Conservation (phyloP, 306 rosid species). For the Pyrus bretschneideri region DNA sequence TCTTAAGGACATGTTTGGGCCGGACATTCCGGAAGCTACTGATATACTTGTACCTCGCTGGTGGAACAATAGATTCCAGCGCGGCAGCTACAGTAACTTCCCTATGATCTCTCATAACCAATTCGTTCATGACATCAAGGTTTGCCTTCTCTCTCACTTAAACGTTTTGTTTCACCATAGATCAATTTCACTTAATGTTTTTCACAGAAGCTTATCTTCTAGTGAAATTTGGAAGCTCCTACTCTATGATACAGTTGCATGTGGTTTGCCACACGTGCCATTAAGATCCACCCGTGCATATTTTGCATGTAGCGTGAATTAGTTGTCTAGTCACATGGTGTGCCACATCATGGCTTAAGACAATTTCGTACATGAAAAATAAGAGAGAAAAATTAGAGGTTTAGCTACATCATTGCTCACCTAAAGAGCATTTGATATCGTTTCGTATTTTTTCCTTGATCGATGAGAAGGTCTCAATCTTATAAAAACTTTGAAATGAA, state of each 20-base stretch:
- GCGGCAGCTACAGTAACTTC: conserved; percentile 95
- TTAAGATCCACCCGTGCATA: not conserved
- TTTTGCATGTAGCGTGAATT: not conserved
- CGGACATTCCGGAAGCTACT: conserved; percentile 63
- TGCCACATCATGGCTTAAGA: not conserved
- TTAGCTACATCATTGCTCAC: not conserved
- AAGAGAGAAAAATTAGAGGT: not conserved
- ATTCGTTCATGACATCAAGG: conserved; percentile 61
- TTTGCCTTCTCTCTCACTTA: conserved; percentile 13
- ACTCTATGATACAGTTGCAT: not conserved
- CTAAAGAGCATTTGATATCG: not conserved
- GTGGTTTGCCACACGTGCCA: not conserved
- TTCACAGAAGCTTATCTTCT: not conserved
- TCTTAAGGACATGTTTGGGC: conserved; percentile 84
- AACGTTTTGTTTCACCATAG: not conserved
- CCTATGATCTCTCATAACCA: conserved; percentile 56
- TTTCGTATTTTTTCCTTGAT: not conserved
- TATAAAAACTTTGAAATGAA: too few relatives aligned
- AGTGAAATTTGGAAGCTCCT: not conserved
- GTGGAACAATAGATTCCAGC: conserved; percentile 88
- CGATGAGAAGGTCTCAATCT: not conserved
- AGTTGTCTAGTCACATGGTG: not conserved
- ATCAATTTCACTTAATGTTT: not conserved
- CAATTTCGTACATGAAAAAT: not conserved
- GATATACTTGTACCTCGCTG: conserved; percentile 87